Base-by-base conservation (phyloP, 306 rosid species). In the Cucurbita pepo region DNA sequence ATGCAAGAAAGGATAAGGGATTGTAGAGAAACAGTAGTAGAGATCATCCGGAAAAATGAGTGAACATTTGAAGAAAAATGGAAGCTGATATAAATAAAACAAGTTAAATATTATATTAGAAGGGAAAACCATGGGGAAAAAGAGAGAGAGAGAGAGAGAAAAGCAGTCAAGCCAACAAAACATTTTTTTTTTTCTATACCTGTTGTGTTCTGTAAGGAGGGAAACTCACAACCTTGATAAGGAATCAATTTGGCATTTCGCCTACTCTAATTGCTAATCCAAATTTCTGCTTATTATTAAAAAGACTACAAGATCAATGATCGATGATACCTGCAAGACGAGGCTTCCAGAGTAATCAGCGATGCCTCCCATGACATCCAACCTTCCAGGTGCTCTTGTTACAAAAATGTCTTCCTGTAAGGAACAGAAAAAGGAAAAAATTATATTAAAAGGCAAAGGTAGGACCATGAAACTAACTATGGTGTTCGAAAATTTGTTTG, bases 341-440 rank as follows among this genome's bases (percentile, higher is more conserved):
- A 94, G 95, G 81, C 97, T 88, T 79, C 98, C 98, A 58, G 98
- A 94, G 79, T 94, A 94, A 81, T 94, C 98, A 70, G 97, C 98
- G 73, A 94, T 94, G 48, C 98, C 98, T 54, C 98, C 98, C 97
- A 94, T 94, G 53, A 90, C 97, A 75, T 94, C 98, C 77, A 94
- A 80, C 76, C 98, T 86, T 77, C 97, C 97, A 58, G 98, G 98
- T 79, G 98, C 98, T 81, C 98, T 89, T 10, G 98, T 74, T 77
- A 94, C 92, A 80, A 86, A 84, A 75, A 94, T 82, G 40, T 90
- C 98, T 73, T 89, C 97, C 98, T 94, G 85, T 37, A 70, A 47
- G 5, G 37, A 52, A 6, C 56, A 72, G 53, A 9, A 72, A 6
- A 22, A 51, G 43, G 25, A 58, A 45, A 60, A 57, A 30, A 30